These are phyloP conservation scores for Phoenix roebelenii DNA, from an alignment of 176 grass and related monocot species.

Conservation along the genomic window DNA sequence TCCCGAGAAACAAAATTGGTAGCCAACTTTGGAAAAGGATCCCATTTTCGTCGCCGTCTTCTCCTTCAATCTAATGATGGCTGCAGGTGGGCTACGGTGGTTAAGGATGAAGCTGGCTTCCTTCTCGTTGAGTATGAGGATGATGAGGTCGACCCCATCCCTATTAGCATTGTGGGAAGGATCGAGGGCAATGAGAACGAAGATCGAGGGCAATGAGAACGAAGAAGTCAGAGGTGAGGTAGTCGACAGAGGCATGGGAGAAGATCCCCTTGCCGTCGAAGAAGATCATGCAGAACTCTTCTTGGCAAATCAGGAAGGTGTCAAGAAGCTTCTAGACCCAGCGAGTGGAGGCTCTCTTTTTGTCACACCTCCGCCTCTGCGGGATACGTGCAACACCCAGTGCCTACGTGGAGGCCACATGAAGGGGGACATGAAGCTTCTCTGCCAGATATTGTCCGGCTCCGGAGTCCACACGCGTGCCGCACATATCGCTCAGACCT, in stretches of 20 bases:
- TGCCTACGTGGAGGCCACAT: too few species aligned
- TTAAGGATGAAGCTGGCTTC: conserved; percentile 24
- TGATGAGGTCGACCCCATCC: conserved; percentile 26
- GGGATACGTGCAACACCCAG: too few species aligned
- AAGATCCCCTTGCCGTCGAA: conserved; percentile 10
- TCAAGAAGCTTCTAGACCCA: conserved; percentile 53
- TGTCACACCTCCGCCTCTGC: too few species aligned
- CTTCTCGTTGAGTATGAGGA: conserved; percentile 90
- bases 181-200: conserved; percentile 31
- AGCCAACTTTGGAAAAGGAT: too few species aligned
- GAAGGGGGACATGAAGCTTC: too few species aligned
- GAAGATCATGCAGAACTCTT: conserved; percentile 39
- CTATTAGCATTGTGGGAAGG: not conserved
- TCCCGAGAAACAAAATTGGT: too few species aligned
- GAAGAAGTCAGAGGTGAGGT: conserved; percentile 52
- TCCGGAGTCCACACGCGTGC: too few species aligned
- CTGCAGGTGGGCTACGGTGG: conserved; percentile 31
- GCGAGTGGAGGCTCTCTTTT: conserved; percentile 23
- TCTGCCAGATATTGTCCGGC: too few species aligned
- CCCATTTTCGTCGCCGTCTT: too few species aligned
- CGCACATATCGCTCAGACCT: too few species aligned
- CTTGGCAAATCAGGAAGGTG: conserved; percentile 56
- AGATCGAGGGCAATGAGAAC: conserved; percentile 28
- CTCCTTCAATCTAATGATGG: too few species aligned
- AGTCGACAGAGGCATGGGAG: conserved; percentile 35